Conservation (phyloP, 2,329 filamentous ascomycete species). For the Talaromyces pinophilus region DNA sequence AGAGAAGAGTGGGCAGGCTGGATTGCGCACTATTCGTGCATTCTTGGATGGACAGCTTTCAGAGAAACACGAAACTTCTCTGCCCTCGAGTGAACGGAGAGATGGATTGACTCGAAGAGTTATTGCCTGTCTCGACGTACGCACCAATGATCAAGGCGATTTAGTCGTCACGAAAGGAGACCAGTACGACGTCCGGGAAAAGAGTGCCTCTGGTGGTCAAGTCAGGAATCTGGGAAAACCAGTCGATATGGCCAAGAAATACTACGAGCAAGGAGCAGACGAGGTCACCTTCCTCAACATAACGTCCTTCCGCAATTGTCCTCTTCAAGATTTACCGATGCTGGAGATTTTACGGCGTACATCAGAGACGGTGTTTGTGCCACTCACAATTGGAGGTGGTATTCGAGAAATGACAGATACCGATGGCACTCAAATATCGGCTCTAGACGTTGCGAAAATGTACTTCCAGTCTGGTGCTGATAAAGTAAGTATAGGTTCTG, state of each 20-base stretch:
- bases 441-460: conserved; percentile 89
- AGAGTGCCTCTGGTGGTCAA: conserved; percentile 59
- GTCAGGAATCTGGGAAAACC: conserved; percentile 96
- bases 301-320: conserved; percentile 94
- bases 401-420: conserved; percentile 91
- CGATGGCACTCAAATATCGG: conserved; percentile 81
- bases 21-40: conserved; percentile 77
- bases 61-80: conserved; percentile 50
- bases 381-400: conserved; percentile 90
- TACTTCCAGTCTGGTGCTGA: conserved; percentile 98
- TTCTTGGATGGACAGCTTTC: conserved; percentile 75
- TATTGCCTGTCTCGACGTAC: conserved; percentile 94
- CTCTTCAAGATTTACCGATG: conserved; percentile 90
- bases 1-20: conserved; percentile 91
- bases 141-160: conserved; percentile 90
- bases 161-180: conserved; percentile 98
- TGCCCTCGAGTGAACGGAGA: conserved; percentile 27
- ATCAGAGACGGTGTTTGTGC: conserved; percentile 91
- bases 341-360: conserved; percentile 85
- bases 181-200: conserved; percentile 97
- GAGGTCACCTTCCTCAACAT: conserved; percentile 99
- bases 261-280: conserved; percentile 96
- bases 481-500: conserved; percentile 95
- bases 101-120: conserved; percentile 87
- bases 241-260: conserved; percentile 87